A percentile compares a stretch with the other conserved stretches of the same genome.
These are phyloP conservation scores for Acanthamoeba royreba DNA, from an alignment of 208 protist genomes.

Conservation along the genomic window DNA sequence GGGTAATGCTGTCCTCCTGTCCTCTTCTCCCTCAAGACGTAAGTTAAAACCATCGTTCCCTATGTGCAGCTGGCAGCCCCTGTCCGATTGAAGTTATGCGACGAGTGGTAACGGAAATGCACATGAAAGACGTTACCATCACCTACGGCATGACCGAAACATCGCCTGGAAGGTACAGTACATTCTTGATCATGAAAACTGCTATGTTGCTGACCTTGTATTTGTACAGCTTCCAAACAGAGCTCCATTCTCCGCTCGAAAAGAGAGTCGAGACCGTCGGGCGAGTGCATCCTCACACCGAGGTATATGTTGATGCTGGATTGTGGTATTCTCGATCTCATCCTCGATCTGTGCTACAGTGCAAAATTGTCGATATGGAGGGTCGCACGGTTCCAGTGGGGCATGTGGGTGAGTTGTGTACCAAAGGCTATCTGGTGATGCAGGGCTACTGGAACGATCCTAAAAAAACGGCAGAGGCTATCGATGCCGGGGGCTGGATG, in stretches of 20 bases:
- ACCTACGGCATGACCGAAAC: slow-evolving; percentile 82
- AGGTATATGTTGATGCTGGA: slow-evolving; percentile 1
- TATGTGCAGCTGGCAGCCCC: slow-evolving; percentile 59
- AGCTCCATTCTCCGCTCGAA: slow-evolving; percentile 26
- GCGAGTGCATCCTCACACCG: slow-evolving; percentile 69
- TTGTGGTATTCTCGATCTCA: background rate
- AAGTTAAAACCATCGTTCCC: too few relatives aligned
- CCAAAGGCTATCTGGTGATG: slow-evolving; percentile 74
- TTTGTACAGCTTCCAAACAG: slow-evolving; percentile 63
- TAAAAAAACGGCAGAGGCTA: slow-evolving; percentile 37
- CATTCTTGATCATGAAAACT: too few relatives aligned
- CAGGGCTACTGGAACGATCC: slow-evolving; percentile 71
- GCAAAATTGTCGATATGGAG: slow-evolving; percentile 69
- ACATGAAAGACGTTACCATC: slow-evolving; percentile 72
- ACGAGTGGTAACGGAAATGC: slow-evolving; percentile 62
- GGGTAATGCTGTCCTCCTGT: slow-evolving; percentile 21
- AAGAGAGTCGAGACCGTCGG: slow-evolving; percentile 70
- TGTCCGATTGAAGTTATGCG: slow-evolving; percentile 76
- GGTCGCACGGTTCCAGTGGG: slow-evolving; percentile 26
- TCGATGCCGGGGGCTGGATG: slow-evolving; percentile 73
- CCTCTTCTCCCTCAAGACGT: background rate
- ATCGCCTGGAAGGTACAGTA: slow-evolving; percentile 63
- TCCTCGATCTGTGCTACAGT: too few relatives aligned
- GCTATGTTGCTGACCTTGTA: too few relatives aligned
- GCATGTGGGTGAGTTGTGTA: slow-evolving; percentile 69